These are phyloP conservation scores for Selenicereus undatus DNA, from an alignment of 148 eudicot genomes.

Conservation along the genomic window DNA sequence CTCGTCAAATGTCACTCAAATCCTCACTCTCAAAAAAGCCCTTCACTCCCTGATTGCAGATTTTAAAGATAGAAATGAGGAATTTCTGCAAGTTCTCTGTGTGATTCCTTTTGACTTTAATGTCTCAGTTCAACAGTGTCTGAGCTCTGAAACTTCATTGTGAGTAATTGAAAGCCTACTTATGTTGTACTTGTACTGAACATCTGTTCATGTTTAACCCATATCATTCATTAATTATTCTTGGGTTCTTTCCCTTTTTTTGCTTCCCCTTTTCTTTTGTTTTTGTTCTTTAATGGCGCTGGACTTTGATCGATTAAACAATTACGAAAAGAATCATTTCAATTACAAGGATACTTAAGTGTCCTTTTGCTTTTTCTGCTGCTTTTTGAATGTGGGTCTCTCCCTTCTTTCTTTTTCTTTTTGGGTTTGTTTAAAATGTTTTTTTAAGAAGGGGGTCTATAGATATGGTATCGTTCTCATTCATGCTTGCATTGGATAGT, in stretches of 20 bases:
- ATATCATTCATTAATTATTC: neutral
- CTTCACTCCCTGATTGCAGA: neutral
- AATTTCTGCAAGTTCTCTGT: slow-evolving; percentile 18
- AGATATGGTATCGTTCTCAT: slow-evolving; percentile 10
- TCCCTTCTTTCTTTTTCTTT: neutral
- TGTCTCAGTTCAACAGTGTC: neutral
- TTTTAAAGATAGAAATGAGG: neutral
- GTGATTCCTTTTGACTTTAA: slow-evolving; percentile 13
- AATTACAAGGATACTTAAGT: slow-evolving; percentile 22
- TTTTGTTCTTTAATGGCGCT: slow-evolving; percentile 20
- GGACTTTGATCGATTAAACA: slow-evolving; percentile 26
- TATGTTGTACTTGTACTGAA: neutral
- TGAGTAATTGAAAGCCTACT: slow-evolving; percentile 9
- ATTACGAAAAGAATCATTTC: slow-evolving; percentile 13
- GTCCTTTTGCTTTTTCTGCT: slow-evolving; percentile 23
- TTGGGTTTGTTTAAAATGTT: neutral
- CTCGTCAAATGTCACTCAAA: too few species aligned
- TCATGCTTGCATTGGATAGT: slow-evolving; percentile 4
- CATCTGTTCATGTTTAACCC: neutral
- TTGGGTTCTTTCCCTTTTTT: neutral
- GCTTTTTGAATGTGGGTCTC: slow-evolving; percentile 34
- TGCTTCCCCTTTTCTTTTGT: neutral
- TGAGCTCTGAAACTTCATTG: neutral
- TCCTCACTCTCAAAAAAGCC: neutral
- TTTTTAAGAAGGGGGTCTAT: slow-evolving; percentile 3